A percentile compares a stretch with the other conserved stretches of the same genome.
phyloP scores from a whole-genome alignment of 495 filamentous ascomycete species.

The Pseudevernia furfuracea region DNA sequence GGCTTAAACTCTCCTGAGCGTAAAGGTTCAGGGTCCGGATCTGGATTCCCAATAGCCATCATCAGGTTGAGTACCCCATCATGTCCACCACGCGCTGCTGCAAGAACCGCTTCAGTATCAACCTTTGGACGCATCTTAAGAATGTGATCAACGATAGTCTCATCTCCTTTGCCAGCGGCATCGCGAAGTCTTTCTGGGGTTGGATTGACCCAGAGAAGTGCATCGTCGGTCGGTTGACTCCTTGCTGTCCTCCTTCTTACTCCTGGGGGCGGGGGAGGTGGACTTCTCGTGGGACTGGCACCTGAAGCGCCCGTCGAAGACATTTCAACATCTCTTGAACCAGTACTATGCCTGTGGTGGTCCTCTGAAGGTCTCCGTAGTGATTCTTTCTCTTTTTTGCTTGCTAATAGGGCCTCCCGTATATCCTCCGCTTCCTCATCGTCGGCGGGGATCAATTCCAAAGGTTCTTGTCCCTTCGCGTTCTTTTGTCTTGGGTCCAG shows the following conservation, averaged over 20 bases:
- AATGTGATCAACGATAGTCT: conserved; percentile 68
- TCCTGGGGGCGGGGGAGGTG: conserved; percentile 35
- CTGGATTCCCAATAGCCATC: conserved; percentile 68
- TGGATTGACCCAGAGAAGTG: conserved; percentile 53
- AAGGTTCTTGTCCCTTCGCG: conserved; percentile 75
- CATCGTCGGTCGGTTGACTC: conserved; percentile 54
- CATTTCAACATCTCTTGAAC: conserved; percentile 44
- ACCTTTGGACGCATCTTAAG: conserved; percentile 68
- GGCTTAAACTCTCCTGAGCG: conserved; percentile 38
- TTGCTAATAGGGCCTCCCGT: conserved; percentile 40
- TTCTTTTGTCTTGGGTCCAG: conserved; percentile 86
- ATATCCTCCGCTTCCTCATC: conserved; percentile 56
- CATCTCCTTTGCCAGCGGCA: conserved; percentile 76
- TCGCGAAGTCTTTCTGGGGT: conserved; percentile 65
- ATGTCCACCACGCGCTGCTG: conserved; percentile 88
- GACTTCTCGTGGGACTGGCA: conserved; percentile 59
- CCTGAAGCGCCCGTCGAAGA: conserved; percentile 60
- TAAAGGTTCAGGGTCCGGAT: conserved; percentile 69
- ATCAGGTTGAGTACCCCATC: conserved; percentile 77
- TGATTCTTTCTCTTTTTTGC: conserved; percentile 37
- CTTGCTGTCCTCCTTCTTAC: conserved; percentile 47
- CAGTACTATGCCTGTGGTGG: conserved; percentile 39
- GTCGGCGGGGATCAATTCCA: conserved; percentile 69
- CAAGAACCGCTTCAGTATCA: conserved; percentile 77
- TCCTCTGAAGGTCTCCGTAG: conserved; percentile 58